A percentile compares a stretch with the other conserved stretches of the same genome.
Evolutionary conservation across 2,329 filamentous ascomycete genomes (phyloP).

Genomic region (Aspergillus carbonarius): DNA sequence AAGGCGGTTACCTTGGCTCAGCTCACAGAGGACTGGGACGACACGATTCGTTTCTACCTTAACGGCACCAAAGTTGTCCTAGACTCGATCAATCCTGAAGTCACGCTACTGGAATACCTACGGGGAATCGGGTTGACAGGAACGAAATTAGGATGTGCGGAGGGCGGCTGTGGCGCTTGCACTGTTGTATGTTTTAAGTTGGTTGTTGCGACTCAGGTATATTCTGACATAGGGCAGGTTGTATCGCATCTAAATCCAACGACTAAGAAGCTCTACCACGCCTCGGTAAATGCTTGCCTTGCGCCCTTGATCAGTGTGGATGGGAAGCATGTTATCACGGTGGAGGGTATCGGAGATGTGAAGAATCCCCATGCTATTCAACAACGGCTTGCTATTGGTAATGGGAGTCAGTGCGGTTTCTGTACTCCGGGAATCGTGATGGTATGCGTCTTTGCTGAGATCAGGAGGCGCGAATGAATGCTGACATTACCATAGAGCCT

Average conservation of each 20-base stretch:
- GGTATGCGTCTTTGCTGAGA: slow-evolving; percentile 41
- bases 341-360: slow-evolving; percentile 90
- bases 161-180: slow-evolving; percentile 86
- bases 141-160: slow-evolving; percentile 93
- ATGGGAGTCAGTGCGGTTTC: slow-evolving; percentile 93
- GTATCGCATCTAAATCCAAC: slow-evolving; percentile 92
- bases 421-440: slow-evolving; percentile 98
- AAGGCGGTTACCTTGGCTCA: slow-evolving; percentile 53
- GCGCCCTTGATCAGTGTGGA: slow-evolving; percentile 90
- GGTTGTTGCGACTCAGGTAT: background rate
- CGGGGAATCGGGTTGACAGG: slow-evolving; percentile 90
- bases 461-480: background rate
- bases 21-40: slow-evolving; percentile 76
- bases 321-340: slow-evolving; percentile 96
- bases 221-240: slow-evolving; percentile 50
- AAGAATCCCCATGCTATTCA: slow-evolving; percentile 85
- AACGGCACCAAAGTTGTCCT: slow-evolving; percentile 89
- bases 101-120: slow-evolving; percentile 89
- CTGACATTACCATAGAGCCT: slow-evolving; percentile 60
- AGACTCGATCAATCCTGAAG: slow-evolving; percentile 84
- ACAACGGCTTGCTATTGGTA: slow-evolving; percentile 84
- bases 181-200: slow-evolving; percentile 21
- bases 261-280: slow-evolving; percentile 90
- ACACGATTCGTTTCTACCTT: slow-evolving; percentile 87
- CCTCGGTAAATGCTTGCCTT: slow-evolving; percentile 92